Evolutionary conservation across 148 eudicot species (phyloP).

Genomic region (Silene latifolia): DNA sequence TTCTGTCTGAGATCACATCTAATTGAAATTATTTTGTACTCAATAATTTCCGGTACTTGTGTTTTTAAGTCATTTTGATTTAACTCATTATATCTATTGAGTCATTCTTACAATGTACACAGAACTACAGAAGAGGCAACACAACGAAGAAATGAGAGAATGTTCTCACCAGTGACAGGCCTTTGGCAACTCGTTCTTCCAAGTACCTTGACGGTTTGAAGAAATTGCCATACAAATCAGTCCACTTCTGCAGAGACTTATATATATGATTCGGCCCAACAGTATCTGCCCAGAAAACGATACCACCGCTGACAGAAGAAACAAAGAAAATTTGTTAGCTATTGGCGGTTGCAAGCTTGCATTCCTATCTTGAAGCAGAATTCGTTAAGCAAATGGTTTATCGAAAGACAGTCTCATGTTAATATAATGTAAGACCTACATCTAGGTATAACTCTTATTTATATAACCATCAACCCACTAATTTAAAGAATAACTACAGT

Average conservation of each 20-base stretch:
- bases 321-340: constrained; percentile 10
- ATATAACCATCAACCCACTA: no score
- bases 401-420: background rate
- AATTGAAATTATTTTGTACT: background rate
- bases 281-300: constrained; percentile 87
- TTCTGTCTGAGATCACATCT: background rate
- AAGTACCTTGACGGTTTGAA: constrained; percentile 77
- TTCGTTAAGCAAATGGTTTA: background rate
- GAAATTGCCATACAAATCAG: constrained; percentile 62
- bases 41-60: background rate
- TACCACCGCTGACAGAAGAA: constrained; percentile 76
- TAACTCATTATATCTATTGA: background rate
- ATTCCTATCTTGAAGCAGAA: background rate
- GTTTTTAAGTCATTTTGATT: background rate
- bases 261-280: constrained; percentile 72
- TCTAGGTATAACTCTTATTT: no score
- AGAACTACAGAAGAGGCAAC: background rate
- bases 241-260: constrained; percentile 72
- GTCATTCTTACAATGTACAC: background rate
- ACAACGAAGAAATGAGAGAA: background rate
- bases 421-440: background rate
- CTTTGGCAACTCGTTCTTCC: constrained; percentile 79
- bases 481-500: no score
- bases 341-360: background rate
- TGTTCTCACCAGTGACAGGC: constrained; percentile 69